phyloP scores from a whole-genome alignment of 805 yeast species.

The Pichia pseudocactophila region DNA sequence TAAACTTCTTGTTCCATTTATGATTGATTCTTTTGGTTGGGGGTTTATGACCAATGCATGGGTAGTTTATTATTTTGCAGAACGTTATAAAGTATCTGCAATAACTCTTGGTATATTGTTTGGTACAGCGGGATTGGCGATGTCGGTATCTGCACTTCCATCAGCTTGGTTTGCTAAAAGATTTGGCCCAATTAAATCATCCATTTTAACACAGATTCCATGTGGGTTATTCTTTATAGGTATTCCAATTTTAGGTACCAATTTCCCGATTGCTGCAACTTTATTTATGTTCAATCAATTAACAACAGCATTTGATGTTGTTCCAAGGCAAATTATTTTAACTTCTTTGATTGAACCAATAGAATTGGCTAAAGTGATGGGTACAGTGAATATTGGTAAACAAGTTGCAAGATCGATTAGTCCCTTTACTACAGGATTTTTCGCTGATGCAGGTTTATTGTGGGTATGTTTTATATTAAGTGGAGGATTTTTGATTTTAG shows the following conservation, averaged over 20 bases:
- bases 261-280: slow-evolving; percentile 36
- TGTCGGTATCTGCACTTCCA: slow-evolving; percentile 64
- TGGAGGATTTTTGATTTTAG: slow-evolving; percentile 41
- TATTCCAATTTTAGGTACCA: slow-evolving; percentile 38
- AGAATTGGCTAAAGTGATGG: slow-evolving; percentile 72
- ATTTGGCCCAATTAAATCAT: slow-evolving; percentile 75
- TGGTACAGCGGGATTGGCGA: slow-evolving; percentile 51
- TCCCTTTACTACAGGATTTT: slow-evolving; percentile 67
- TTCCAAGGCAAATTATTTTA: slow-evolving; percentile 76
- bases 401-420: slow-evolving; percentile 80
- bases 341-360: slow-evolving; percentile 53
- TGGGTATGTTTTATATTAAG: slow-evolving; percentile 45
- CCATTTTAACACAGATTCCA: slow-evolving; percentile 67
- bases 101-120: slow-evolving; percentile 58
- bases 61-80: slow-evolving; percentile 74
- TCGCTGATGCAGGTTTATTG: slow-evolving; percentile 45
- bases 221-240: slow-evolving; percentile 55
- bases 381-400: slow-evolving; percentile 77
- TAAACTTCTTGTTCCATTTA: slow-evolving; percentile 51
- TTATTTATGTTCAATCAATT: slow-evolving; percentile 48
- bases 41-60: slow-evolving; percentile 88
- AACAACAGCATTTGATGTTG: slow-evolving; percentile 80
- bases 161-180: slow-evolving; percentile 60
- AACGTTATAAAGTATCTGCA: slow-evolving; percentile 44
- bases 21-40: slow-evolving; percentile 79